A percentile compares a stretch with the other conserved stretches of the same genome.
phyloP scores from a whole-genome alignment of 352 stramenopile genomes.

The Globisporangium barbulae region DNA sequence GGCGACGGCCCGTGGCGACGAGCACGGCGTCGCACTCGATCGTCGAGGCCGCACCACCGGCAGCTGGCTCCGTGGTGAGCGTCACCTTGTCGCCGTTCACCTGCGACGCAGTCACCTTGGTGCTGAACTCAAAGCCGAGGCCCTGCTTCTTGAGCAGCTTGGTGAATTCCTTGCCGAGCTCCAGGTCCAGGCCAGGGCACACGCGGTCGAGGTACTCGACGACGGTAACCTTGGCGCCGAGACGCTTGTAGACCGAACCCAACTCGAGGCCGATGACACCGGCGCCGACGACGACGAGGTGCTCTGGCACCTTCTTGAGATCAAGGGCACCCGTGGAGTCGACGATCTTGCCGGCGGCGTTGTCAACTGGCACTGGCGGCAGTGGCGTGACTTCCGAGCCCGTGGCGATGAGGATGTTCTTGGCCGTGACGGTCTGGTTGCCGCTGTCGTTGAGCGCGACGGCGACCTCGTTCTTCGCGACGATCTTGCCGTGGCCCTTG shows the following conservation, averaged over 20 bases:
- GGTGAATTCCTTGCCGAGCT: slow-evolving; percentile 96
- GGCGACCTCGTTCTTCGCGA: slow-evolving; percentile 88
- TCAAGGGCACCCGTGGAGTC: slow-evolving; percentile 97
- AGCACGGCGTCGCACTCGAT: slow-evolving; percentile 83
- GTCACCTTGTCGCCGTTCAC: slow-evolving; percentile 92
- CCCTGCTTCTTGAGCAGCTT: slow-evolving; percentile 98
- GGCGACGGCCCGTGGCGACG: slow-evolving; percentile 89
- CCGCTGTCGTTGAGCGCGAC: slow-evolving; percentile 91
- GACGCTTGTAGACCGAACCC: slow-evolving; percentile 96
- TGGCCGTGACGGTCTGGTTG: slow-evolving; percentile 92
- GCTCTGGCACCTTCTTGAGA: slow-evolving; percentile 92
- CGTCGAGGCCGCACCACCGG: slow-evolving; percentile 44
- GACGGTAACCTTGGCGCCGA: slow-evolving; percentile 95
- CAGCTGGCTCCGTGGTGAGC: slow-evolving; percentile 92
- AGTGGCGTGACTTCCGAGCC: slow-evolving; percentile 91
- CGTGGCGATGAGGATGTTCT: slow-evolving; percentile 96
- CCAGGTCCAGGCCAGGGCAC: slow-evolving; percentile 91
- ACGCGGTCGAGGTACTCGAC: slow-evolving; percentile 98
- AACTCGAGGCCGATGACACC: slow-evolving; percentile 99
- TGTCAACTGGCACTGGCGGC: slow-evolving; percentile 96
- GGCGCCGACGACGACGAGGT: slow-evolving; percentile 96
- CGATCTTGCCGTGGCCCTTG: slow-evolving; percentile 95
- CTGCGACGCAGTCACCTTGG: slow-evolving; percentile 94
- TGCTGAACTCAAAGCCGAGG: slow-evolving; percentile 97
- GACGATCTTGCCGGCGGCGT: slow-evolving; percentile 96